Evolutionary conservation across 2,329 filamentous ascomycete genomes (phyloP), one percentile per base, ranked within the genome.

Genomic region (Coniella lustricola): DNA sequence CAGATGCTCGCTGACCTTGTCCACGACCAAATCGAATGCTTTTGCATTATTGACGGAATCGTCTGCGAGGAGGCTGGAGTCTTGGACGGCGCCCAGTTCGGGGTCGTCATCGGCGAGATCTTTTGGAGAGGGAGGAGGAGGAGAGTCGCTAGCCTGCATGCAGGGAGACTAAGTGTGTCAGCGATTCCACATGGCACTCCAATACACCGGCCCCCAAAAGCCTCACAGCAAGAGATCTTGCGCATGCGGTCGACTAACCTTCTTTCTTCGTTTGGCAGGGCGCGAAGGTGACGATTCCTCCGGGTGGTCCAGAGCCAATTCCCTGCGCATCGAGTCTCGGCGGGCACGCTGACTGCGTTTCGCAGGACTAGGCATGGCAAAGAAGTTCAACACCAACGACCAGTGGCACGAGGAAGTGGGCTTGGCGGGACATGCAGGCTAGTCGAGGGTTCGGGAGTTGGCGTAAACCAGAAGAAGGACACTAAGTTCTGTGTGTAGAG

Each of bases 181-280:
- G 51, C 40, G 18, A 4, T n/a, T 35, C 7, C 33, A 18, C 33
- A 18, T 10, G 29, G 18, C 25, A 31, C 16, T n/a, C 16, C 10
- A 7, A 14, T 17, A 25, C 16, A 25, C 34, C 12, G 36, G n/a
- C 10, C 35, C 25, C n/a, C n/a, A n/a, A 29, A 31, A 13, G 34
- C 9, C 34, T 21, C 22, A 40, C 5, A 39, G 22, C 13, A 49
- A 49, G 33, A 17, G 8, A 43, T 41, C 34, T 22, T 16, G 18
- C 22, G n/a, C 25, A n/a, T n/a, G 9, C 7, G n/a, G 43, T 16
- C 59, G 4, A 55, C 63, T 41, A 64, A 79, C 77, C 73, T 77
- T 80, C 68, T 75, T 83, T 66, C 80, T 76, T 60, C 80, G 78
- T 68, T 84, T 84, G 10, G 73, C 68, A n/a, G 80, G 79, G 46